Base-by-base conservation (phyloP, 75 land plant genomes). In the Cupressus sempervirens region DNA sequence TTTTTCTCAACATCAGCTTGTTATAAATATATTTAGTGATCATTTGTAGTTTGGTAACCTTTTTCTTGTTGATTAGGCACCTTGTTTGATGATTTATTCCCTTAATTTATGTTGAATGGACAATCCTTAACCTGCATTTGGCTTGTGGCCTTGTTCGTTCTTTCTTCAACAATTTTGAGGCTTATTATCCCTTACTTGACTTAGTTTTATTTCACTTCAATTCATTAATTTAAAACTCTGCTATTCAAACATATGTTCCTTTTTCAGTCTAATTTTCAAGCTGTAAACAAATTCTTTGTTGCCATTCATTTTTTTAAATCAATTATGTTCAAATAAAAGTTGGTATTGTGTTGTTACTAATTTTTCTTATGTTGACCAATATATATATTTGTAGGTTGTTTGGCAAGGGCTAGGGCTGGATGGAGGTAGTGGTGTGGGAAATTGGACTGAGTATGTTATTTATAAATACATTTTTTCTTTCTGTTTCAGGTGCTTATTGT, bases 351-450 rank as follows among this genome's bases (percentile, higher is more conserved):
- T 76, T 40, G 10, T n/a, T 41, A 76, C 23, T 34, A 76, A 41
- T 40, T 68, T 40, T 20, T 26, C 11, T 74, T 4, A 34, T 74
- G 16, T 40, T 41, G 26, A 76, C 40, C 48, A 76, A 41, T 41
- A 41, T 76, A 41, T 23, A 76, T 15, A 11, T 32, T 76, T 91
- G 86, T 82, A 94, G 96, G 84, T 94, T 70, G 41, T 94, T 10
- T 92, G 94, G 93, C 76, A 96, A 89, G 98, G 98, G 68, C 90
- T 94, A 48, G 98, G 98, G 7, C 91, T 94, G 73, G 94, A 90
- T 70, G 96, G 94, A 74, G 87, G 90, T 50, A 74, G 45, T 48
- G 88, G 88, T 30, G 84, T 92, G 18, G 98, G 96, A 86, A 86
- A 85, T 29, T 94, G 96, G 96, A 86, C 73, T 40, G 83, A 90